phyloP scores from a whole-genome alignment of 768 basidiomycete genomes.

The Cyclocybe aegerita region DNA sequence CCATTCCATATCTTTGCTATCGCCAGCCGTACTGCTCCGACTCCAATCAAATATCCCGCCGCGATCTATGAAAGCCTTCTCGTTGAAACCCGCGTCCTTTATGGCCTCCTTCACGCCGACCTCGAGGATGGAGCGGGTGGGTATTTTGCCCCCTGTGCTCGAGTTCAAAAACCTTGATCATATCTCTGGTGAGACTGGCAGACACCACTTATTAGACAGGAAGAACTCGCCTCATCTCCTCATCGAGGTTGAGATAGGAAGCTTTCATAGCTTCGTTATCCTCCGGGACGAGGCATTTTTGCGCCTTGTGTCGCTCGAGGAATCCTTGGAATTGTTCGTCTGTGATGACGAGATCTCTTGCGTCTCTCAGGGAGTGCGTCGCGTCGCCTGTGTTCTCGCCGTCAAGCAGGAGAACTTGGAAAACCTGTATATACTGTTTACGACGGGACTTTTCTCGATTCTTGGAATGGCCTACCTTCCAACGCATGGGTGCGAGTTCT shows the following conservation, averaged over 20 bases:
- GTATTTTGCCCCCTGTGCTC: conserved; percentile 26
- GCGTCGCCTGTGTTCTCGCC: conserved; percentile 19
- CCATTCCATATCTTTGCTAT: conserved; percentile 1
- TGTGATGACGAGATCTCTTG: conserved; percentile 29
- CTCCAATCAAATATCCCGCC: conserved; percentile 38
- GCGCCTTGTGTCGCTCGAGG: conserved; percentile 24
- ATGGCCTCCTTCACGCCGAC: conserved; percentile 32
- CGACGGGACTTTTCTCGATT: not conserved
- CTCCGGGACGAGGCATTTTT: conserved; percentile 31
- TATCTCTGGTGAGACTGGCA: no score
- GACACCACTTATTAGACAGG: not conserved
- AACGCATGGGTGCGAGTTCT: conserved; percentile 32
- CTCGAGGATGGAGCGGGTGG: conserved; percentile 30
- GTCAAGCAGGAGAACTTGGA: conserved; percentile 22
- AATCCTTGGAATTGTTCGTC: conserved; percentile 31
- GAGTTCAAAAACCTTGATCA: conserved; percentile 28
- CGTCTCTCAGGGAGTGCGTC: conserved; percentile 13
- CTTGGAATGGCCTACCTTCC: conserved; percentile 29
- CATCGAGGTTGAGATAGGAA: conserved; percentile 35
- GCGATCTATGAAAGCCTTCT: conserved; percentile 25
- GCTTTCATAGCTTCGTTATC: conserved; percentile 37
- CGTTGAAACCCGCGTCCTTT: conserved; percentile 32
- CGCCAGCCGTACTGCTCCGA: conserved; percentile 3
- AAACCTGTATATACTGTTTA: conserved; percentile 11
- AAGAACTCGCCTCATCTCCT: conserved; percentile 29